Percentiles rank a stretch among this genome's conserved stretches.
phyloP scores from a whole-genome alignment of 2,329 filamentous ascomycete genomes.

The Fusarium siculi region DNA sequence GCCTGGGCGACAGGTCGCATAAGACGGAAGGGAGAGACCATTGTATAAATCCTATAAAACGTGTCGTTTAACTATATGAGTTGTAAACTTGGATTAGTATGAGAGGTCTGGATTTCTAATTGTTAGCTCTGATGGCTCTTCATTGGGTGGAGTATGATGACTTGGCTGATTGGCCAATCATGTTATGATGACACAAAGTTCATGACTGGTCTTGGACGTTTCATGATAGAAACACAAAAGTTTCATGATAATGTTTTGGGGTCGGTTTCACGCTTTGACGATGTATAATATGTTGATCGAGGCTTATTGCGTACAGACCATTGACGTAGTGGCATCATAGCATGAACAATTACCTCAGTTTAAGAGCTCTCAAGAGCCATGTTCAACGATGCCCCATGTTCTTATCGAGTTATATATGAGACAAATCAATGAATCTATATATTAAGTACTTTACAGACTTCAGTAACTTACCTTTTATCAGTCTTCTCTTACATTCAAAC shows the following conservation, averaged over 20 bases:
- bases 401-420: neutral
- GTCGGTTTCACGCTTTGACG: neutral
- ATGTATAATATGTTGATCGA: neutral
- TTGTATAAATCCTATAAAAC: slow-evolving; percentile 5
- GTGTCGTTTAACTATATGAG: neutral
- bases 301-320: neutral
- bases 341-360: neutral
- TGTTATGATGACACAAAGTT: neutral
- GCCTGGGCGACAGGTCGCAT: slow-evolving; percentile 33
- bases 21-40: slow-evolving; percentile 35
- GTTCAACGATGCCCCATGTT: neutral
- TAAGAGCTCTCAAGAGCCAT: neutral
- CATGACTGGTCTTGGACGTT: slow-evolving; percentile 1
- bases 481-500: neutral
- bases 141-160: slow-evolving; percentile 17
- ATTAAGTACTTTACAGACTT: neutral
- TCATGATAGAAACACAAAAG: neutral
- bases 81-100: slow-evolving; percentile 5
- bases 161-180: slow-evolving; percentile 29
- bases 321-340: neutral
- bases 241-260: neutral
- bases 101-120: slow-evolving; percentile 31
- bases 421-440: neutral
- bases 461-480: neutral
- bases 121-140: slow-evolving; percentile 21